Evolutionary conservation across 768 basidiomycete genomes (phyloP).

Genomic region (Rhodotorula diobovata): DNA sequence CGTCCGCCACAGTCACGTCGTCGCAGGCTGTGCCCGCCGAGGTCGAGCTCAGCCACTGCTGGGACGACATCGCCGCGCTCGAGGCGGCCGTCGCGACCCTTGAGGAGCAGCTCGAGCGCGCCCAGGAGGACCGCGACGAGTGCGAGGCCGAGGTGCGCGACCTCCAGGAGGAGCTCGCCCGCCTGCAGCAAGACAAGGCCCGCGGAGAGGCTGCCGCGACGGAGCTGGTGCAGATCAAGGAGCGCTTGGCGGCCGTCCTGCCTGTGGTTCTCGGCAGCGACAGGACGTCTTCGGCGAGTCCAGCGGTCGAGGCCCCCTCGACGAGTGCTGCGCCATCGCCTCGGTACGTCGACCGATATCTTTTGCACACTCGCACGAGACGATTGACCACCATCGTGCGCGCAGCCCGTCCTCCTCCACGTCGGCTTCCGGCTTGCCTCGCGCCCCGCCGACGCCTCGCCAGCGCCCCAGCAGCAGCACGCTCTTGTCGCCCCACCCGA

Average conservation of each 20-base stretch:
- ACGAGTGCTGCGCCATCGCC: not conserved
- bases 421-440: not conserved
- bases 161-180: not conserved
- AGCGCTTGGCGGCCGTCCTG: not conserved
- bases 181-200: not conserved
- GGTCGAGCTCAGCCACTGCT: not conserved
- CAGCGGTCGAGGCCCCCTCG: not conserved
- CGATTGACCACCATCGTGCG: not conserved
- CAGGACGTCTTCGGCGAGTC: not conserved
- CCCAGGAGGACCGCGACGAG: not conserved
- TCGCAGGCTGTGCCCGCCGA: not conserved
- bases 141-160: not conserved
- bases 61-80: conserved; percentile 8
- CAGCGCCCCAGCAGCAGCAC: not conserved
- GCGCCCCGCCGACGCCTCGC: not conserved
- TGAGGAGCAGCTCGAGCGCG: not conserved
- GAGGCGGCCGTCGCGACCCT: not conserved
- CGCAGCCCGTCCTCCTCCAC: not conserved
- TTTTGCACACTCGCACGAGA: too few species aligned
- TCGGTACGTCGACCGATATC: not conserved
- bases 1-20: not conserved
- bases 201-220: not conserved
- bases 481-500: not conserved
- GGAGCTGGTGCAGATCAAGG: not conserved
- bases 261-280: not conserved